phyloP scores from a whole-genome alignment of 2,329 filamentous ascomycete species.

The Sordariomycetes sp. region DNA sequence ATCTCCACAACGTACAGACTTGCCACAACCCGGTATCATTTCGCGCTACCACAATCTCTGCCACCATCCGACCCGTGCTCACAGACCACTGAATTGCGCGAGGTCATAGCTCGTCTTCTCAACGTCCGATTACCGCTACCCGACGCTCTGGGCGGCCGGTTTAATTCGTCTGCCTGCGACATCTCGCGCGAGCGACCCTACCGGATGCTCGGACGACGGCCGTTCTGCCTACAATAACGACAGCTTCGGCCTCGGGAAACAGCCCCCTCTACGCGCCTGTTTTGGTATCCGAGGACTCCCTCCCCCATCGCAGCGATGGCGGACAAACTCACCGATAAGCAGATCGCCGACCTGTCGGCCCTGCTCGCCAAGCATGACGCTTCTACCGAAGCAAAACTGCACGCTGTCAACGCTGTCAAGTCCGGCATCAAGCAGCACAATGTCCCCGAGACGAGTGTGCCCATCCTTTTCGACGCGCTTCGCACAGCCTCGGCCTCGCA shows the following conservation, averaged over 20 bases:
- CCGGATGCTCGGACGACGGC: not conserved
- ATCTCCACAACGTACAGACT: conserved; percentile 7
- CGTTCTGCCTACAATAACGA: not conserved
- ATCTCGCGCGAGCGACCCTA: not conserved
- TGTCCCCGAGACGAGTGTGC: conserved; percentile 62
- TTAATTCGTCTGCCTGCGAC: not conserved
- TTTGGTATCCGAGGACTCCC: not conserved
- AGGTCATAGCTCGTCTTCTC: not conserved
- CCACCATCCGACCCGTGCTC: not conserved
- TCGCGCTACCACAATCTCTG: not conserved
- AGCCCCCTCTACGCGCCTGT: not conserved
- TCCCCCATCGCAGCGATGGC: conserved; percentile 22
- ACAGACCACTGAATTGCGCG: not conserved
- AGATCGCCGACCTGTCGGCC: conserved; percentile 38
- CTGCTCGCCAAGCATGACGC: conserved; percentile 44
- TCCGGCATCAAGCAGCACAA: conserved; percentile 86
- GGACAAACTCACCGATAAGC: conserved; percentile 45
- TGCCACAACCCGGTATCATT: not conserved
- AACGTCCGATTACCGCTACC: not conserved
- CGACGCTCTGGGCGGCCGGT: not conserved
- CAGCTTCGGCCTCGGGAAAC: not conserved
- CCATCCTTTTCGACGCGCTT: conserved; percentile 70
- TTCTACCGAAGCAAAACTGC: conserved; percentile 56
- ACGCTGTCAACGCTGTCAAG: conserved; percentile 62
- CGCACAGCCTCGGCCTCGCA: conserved; percentile 62